Evolutionary conservation across 1,139 yeast species (phyloP), one percentile per base, ranked within the genome.

Genomic region (Geotrichum klebahnii): DNA sequence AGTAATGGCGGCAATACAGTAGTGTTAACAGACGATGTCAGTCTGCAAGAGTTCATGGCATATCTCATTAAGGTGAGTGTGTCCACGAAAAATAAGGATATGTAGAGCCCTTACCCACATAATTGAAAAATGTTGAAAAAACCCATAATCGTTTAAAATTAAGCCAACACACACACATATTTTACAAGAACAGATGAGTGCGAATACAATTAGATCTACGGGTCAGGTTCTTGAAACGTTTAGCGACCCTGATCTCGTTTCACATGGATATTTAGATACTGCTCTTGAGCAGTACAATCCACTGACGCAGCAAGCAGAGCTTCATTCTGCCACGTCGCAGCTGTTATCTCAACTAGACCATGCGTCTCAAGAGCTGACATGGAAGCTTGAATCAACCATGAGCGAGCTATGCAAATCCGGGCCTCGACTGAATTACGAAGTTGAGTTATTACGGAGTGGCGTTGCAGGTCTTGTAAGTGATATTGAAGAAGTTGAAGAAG

Each of bases 1-100:
- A 51, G 57, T 31, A 32, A 24, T 29, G 74, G 75, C 51, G 81
- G 80, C 42, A 69, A 79, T 17, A 89, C 95, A 16, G 88, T 88
- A 60, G 96, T 90, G 42, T 80, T 90, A 66, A 90, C 97, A 29
- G 97, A 90, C 70, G 97, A 90, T 73, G 97, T 89, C 41, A 82
- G 92, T 45, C 76, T 89, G 66, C 95, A 89, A 73, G 88, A 86
- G 35, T 89, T 89, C 67, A 89, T 89, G 94, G 79, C 83, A 53
- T 96, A 88, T 70, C 78, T 89, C 64, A 90, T 86, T 65, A 85
- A 85, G 68, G 77, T 87, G 14, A 39, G 47, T 16, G 55, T 49
- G 4, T 40, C 54, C 3, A 28, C 54, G 10, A 51, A 41, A 29
- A 36, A 37, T 10, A 48, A 48, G 37, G 39, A 32, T 28, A 26